Base-by-base conservation (phyloP, 2,329 filamentous ascomycete genomes). In the Fusarium praegraminearum region DNA sequence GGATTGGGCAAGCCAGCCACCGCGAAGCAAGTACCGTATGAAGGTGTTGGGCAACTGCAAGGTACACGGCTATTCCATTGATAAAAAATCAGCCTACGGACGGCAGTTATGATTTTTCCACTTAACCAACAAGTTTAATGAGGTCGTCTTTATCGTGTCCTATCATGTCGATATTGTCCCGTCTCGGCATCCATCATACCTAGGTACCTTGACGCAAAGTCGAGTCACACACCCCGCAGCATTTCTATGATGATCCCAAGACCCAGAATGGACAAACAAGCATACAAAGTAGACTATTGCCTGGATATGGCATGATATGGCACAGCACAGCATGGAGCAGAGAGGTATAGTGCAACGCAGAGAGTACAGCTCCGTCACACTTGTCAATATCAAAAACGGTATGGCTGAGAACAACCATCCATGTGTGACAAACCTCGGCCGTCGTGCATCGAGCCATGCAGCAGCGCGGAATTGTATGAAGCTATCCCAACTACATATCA, bases 401-500 rank as follows among this genome's bases (percentile, higher is more conserved):
- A 68, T 53, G 52, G 62, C 57, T 67, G 69, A 68, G 41, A 41
- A 62, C 59, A 56, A 61, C 64, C 59, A 63, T 65, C 64, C 59
- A 63, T 65, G 72, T 73, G 70, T 72, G 66, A 72, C 66, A 58
- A 54, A 54, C 36, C 56, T 62, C 55, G 46, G 41, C 45, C 57
- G 51, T 53, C 57, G 55, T 73, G 72, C 70, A 69, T 73, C 52
- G 46, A 71, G 44, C 51, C 57, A 60, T 71, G 68, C 70, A 72
- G 59, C 55, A 70, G 51, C 54, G 53, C 69, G 67, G 71, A 70
- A 66, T 58, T 56, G 58, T 66, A 57, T 68, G 59, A 67, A 57
- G 57, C 36, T 57, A 63, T 69, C 55, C 49, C 46, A 46, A 62
- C 49, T 65, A 52, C 63, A 71, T 47, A 46, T 51, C 49, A 54